These are phyloP conservation scores for Xylaria intraflava DNA, from an alignment of 495 filamentous ascomycete species.

Conservation along the genomic window DNA sequence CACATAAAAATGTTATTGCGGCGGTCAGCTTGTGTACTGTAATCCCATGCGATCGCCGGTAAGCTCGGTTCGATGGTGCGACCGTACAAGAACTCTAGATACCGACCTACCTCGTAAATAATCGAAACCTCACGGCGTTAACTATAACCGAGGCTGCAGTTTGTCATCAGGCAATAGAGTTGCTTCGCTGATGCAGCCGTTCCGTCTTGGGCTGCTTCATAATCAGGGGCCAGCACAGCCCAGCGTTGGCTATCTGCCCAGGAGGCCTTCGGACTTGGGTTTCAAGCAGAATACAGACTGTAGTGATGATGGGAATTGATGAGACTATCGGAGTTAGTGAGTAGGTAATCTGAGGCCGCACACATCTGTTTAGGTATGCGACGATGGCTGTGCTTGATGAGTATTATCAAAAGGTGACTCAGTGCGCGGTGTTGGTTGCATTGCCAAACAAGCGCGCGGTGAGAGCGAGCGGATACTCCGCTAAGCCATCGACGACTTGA, in stretches of 20 bases:
- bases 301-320: not conserved
- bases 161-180: not conserved
- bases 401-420: slow-evolving; percentile 1
- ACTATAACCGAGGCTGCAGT: no score
- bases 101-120: no score
- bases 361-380: not conserved
- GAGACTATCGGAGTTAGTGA: not conserved
- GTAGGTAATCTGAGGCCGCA: slow-evolving; percentile 3
- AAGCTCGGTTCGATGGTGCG: no score
- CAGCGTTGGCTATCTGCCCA: not conserved
- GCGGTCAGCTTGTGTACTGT: no score
- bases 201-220: not conserved
- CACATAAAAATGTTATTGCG: no score
- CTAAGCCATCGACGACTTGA: no score
- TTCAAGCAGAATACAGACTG: not conserved
- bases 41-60: no score
- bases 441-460: slow-evolving; percentile 4
- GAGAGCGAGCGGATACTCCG: slow-evolving; percentile 2
- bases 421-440: slow-evolving; percentile 6
- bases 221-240: not conserved
- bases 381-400: slow-evolving; percentile 9
- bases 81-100: no score
- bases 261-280: not conserved
- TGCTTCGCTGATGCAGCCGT: not conserved
- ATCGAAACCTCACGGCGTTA: no score